These are phyloP conservation scores for Sclerotinia nivalis DNA, from an alignment of 2,329 filamentous ascomycete genomes.

Conservation along the genomic window DNA sequence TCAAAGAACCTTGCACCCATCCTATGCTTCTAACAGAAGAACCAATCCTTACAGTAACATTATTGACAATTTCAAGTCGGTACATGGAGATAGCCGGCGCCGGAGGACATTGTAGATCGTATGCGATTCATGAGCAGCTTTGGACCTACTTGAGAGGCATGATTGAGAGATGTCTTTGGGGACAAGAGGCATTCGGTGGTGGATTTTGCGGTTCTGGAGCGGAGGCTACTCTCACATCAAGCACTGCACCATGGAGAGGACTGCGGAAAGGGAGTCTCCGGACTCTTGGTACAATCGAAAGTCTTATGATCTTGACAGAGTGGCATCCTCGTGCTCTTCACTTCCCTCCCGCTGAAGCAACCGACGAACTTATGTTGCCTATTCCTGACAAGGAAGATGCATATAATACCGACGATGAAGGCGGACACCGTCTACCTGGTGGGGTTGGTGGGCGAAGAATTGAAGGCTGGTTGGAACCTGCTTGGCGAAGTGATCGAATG, in stretches of 20 bases:
- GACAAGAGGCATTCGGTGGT: slow-evolving; percentile 91
- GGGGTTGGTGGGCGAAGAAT: slow-evolving; percentile 81
- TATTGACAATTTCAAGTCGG: slow-evolving; percentile 86
- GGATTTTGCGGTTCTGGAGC: slow-evolving; percentile 77
- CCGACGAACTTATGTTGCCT: slow-evolving; percentile 67
- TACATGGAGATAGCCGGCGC: slow-evolving; percentile 80
- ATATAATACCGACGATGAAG: slow-evolving; percentile 48
- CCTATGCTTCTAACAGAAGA: slow-evolving; percentile 81
- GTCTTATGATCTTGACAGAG: slow-evolving; percentile 88
- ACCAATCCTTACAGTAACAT: slow-evolving; percentile 86
- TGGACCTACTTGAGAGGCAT: slow-evolving; percentile 94
- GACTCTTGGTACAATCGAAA: slow-evolving; percentile 91
- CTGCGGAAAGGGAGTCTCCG: slow-evolving; percentile 76
- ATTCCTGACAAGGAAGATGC: slow-evolving; percentile 52
- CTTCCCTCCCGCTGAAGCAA: slow-evolving; percentile 80
- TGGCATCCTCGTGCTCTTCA: slow-evolving; percentile 96
- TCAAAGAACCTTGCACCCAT: slow-evolving; percentile 78
- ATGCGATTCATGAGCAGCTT: slow-evolving; percentile 90
- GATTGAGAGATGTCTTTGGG: slow-evolving; percentile 94
- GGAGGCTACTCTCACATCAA: slow-evolving; percentile 59
- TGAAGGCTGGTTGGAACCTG: slow-evolving; percentile 94
- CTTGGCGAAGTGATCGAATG: slow-evolving; percentile 92
- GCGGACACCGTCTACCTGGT: slow-evolving; percentile 45
- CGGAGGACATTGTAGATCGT: slow-evolving; percentile 78
- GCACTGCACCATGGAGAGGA: slow-evolving; percentile 69